Evolutionary conservation across 129 eudicot genomes (phyloP).

Genomic region (Tagetes erecta): DNA sequence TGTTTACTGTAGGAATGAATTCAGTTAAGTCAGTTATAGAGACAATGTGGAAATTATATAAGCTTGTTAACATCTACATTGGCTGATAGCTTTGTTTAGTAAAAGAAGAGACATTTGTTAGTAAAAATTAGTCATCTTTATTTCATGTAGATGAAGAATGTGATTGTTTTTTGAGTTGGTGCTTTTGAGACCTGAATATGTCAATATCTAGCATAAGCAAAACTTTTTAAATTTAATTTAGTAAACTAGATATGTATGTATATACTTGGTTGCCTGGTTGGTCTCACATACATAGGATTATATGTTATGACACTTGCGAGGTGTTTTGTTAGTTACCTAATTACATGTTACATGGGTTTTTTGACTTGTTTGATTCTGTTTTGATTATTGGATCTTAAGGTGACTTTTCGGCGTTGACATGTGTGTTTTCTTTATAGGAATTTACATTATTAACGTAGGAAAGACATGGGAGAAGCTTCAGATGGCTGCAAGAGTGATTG

Average conservation of each 20-base stretch:
- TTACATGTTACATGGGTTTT: not conserved
- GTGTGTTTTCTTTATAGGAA: conserved; percentile 34
- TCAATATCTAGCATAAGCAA: not conserved
- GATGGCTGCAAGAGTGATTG: conserved; percentile 91
- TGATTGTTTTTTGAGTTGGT: not conserved
- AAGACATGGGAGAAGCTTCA: conserved; percentile 90
- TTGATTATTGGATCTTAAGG: too few species aligned
- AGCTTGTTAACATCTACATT: not conserved
- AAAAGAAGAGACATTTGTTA: not conserved
- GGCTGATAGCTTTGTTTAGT: too few species aligned
- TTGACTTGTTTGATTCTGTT: not conserved
- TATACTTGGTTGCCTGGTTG: not conserved
- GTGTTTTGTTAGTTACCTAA: not conserved
- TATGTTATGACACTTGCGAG: not conserved
- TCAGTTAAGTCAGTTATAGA: not conserved
- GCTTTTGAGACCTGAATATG: not conserved
- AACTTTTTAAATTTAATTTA: not conserved
- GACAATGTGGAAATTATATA: not conserved
- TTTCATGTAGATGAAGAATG: not conserved
- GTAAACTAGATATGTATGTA: not conserved
- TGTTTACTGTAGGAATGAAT: not conserved
- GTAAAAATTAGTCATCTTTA: not conserved
- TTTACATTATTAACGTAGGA: conserved; percentile 74
- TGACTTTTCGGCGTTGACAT: not conserved
- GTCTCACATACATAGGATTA: not conserved